A percentile compares a stretch with the other conserved stretches of the same genome.
Conservation (phyloP, 495 filamentous ascomycete species). For the Oleoguttula mirabilis region DNA sequence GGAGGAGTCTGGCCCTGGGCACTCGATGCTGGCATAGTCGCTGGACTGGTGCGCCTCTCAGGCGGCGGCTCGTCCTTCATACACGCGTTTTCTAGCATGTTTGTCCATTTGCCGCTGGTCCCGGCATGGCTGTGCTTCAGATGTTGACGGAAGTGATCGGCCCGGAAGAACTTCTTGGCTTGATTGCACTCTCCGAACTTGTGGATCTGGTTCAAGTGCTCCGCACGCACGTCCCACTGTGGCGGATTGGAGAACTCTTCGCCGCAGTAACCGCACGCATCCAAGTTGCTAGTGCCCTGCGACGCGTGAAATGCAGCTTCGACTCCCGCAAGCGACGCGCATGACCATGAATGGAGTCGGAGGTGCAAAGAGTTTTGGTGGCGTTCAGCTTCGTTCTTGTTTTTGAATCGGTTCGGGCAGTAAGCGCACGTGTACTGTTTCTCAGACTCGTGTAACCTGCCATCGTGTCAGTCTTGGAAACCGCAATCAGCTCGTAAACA, state of each 20-base stretch:
- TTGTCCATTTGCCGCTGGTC: conserved; percentile 97
- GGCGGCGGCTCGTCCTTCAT: conserved; percentile 76
- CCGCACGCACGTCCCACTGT: conserved; percentile 75
- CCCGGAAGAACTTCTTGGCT: conserved; percentile 94
- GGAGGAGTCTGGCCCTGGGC: conserved; percentile 5
- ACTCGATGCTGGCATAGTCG: background rate
- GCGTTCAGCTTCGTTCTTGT: conserved; percentile 96
- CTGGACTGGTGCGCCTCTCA: conserved; percentile 18
- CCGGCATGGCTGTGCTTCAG: conserved; percentile 96
- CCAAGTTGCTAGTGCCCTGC: conserved; percentile 45
- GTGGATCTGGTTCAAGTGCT: conserved; percentile 79
- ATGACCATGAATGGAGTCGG: conserved; percentile 94
- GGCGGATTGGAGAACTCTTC: conserved; percentile 72
- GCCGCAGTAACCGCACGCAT: conserved; percentile 92
- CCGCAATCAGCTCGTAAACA: background rate
- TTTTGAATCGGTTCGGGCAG: conserved; percentile 95
- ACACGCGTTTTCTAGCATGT: conserved; percentile 91
- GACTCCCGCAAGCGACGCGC: conserved; percentile 62
- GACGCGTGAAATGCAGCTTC: conserved; percentile 81
- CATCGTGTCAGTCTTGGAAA: background rate
- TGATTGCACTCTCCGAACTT: conserved; percentile 98
- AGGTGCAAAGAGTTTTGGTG: conserved; percentile 96
- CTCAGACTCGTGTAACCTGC: conserved; percentile 71
- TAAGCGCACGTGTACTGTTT: conserved; percentile 92
- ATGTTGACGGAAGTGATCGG: conserved; percentile 96